A percentile compares a stretch with the other conserved stretches of the same genome.
phyloP scores from a whole-genome alignment of 768 basidiomycete genomes.

The Pisolithus microcarpus region DNA sequence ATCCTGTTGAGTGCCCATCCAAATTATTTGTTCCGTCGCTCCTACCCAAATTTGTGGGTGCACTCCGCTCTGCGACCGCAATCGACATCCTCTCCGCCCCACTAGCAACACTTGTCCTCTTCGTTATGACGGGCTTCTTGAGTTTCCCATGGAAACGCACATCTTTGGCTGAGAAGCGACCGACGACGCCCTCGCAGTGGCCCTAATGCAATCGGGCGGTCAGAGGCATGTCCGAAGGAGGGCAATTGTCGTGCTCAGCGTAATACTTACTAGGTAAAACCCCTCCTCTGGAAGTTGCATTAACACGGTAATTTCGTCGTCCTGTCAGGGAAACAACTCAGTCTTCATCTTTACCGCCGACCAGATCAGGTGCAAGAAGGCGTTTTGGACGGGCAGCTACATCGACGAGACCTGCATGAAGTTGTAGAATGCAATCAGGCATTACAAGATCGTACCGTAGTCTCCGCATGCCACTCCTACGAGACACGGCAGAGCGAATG shows the following conservation, averaged over 20 bases:
- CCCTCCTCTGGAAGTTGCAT: conserved; percentile 59
- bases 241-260: neutral
- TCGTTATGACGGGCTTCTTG: conserved; percentile 75
- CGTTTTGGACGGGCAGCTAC: no score
- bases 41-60: conserved; percentile 1
- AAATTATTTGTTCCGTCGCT: conserved; percentile 3
- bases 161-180: conserved; percentile 54
- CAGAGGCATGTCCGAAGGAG: neutral
- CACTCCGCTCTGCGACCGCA: conserved; percentile 10
- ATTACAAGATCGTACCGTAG: no score
- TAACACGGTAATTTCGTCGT: conserved; percentile 72
- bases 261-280: conserved; percentile 52
- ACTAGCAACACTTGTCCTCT: conserved; percentile 34
- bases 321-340: conserved; percentile 35
- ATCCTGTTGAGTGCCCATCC: neutral
- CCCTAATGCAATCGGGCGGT: conserved; percentile 40
- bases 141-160: conserved; percentile 69
- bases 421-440: no score
- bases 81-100: conserved; percentile 13
- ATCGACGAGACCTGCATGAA: no score
- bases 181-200: conserved; percentile 83
- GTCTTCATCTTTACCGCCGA: no score
- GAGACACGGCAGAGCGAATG: no score
- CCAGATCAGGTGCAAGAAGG: no score
- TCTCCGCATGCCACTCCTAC: no score